Evolutionary conservation across 306 rosid genomes (phyloP), one percentile per base, ranked within the genome.

Genomic region (Psophocarpus tetragonolobus): DNA sequence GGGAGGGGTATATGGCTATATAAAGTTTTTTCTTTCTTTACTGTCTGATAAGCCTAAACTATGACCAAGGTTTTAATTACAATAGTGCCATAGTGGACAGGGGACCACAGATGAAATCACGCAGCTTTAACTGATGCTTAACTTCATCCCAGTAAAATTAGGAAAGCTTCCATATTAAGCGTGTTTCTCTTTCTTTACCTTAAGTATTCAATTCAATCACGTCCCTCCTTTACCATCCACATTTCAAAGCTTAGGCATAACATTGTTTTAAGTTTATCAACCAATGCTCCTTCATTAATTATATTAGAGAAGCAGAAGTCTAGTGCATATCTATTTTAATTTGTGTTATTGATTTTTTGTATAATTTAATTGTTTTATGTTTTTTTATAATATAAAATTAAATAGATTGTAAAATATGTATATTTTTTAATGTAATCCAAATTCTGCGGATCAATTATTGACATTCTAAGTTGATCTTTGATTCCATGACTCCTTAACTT

Each of bases 191-290:
- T 53, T 58, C 23, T 39, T 47, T 38, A 30, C 27, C n/a, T 73
- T 57, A 67, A 66, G 27, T 75, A 51, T 45, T 74, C 84, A n/a
- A n/a, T n/a, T n/a, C n/a, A 79, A 75, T 23, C 74, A 64, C n/a
- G n/a, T n/a, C n/a, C n/a, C n/a, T n/a, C n/a, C n/a, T n/a, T n/a
- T n/a, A n/a, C n/a, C n/a, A n/a, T n/a, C n/a, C n/a, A n/a, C n/a
- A n/a, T n/a, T n/a, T n/a, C n/a, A n/a, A n/a, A 11, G 36, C 42
- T 42, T 6, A 17, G 8, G 18, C 30, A 3, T 17, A 10, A 39
- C 5, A 23, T 23, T 76, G 30, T 30, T 13, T 41, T 30, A 11
- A 41, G 17, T 36, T 11, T 26, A 56, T n/a, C 48, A 18, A 24
- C 27, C 4, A 2, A 12, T 18, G 2, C 18, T 3, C 8, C 53